A percentile compares a stretch with the other conserved stretches of the same genome.
These are phyloP conservation scores for Ensete glaucum DNA, from an alignment of 176 grass and related monocot species.

Conservation along the genomic window DNA sequence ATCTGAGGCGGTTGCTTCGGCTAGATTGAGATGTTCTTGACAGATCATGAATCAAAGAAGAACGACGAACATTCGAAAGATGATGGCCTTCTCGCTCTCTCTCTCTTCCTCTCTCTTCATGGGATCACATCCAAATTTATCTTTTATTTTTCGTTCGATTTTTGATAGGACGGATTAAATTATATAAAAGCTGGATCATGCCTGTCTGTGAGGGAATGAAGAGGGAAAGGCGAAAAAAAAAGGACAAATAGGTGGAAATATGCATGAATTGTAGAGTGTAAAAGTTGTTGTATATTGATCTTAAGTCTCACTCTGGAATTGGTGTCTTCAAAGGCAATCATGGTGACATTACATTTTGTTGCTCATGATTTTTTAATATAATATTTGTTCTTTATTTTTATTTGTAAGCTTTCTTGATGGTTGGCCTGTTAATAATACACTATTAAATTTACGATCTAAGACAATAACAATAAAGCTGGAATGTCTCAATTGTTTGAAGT, in stretches of 20 bases:
- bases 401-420: no score
- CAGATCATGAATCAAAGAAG: background rate
- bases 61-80: background rate
- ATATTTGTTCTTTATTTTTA: no score
- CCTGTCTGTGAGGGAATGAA: no score
- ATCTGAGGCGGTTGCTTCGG: conserved; percentile 50
- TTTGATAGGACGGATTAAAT: background rate
- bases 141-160: background rate
- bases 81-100: background rate
- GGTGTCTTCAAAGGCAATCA: no score
- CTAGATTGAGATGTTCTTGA: conserved; percentile 34
- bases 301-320: background rate
- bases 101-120: background rate
- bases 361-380: no score
- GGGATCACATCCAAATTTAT: background rate
- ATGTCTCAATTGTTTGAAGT: no score
- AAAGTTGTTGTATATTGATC: background rate
- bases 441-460: no score
- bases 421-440: no score
- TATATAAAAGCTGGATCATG: background rate
- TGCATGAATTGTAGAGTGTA: background rate
- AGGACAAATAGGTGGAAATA: background rate
- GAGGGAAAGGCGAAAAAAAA: background rate
- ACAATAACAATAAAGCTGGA: no score
- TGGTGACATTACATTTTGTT: no score